Evolutionary conservation across 2,329 filamentous ascomycete genomes (phyloP).

Genomic region (Colletotrichum tropicicola): DNA sequence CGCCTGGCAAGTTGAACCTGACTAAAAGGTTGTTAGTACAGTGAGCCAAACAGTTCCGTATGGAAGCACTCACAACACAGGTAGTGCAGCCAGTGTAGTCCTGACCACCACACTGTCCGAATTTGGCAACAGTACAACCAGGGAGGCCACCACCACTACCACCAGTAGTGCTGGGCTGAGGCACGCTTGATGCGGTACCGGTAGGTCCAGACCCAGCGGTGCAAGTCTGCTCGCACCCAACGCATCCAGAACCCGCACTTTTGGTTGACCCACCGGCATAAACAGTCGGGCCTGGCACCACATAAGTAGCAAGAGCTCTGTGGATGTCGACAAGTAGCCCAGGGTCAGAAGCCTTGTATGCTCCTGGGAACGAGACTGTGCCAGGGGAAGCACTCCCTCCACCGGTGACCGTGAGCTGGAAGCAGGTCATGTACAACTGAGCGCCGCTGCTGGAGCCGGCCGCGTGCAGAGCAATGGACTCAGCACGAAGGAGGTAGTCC

Average conservation of each 20-base stretch:
- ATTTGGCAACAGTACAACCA: constrained; percentile 27
- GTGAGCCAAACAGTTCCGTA: background rate
- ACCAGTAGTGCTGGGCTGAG: constrained; percentile 19
- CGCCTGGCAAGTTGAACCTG: constrained; percentile 18
- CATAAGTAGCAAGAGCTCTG: constrained; percentile 46
- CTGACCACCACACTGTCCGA: constrained; percentile 15
- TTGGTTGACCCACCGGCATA: constrained; percentile 50
- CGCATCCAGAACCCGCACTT: constrained; percentile 48
- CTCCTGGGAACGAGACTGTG: constrained; percentile 32
- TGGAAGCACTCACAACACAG: constrained; percentile 13
- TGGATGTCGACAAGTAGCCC: constrained; percentile 60
- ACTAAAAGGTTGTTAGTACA: background rate
- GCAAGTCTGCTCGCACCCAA: constrained; percentile 50
- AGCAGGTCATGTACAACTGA: constrained; percentile 45
- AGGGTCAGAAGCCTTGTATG: constrained; percentile 42
- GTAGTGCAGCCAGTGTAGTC: constrained; percentile 26
- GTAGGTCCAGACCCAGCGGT: constrained; percentile 41
- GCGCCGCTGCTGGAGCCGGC: constrained; percentile 45
- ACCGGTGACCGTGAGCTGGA: constrained; percentile 38
- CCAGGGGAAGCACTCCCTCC: constrained; percentile 34
- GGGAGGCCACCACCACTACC: constrained; percentile 2
- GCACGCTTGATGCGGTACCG: constrained; percentile 35
- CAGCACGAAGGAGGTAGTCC: constrained; percentile 63
- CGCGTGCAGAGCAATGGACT: constrained; percentile 61
- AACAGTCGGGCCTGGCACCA: constrained; percentile 54